These are phyloP conservation scores for Citrullus mucosospermus DNA, from an alignment of 306 rosid genomes.

Conservation along the genomic window DNA sequence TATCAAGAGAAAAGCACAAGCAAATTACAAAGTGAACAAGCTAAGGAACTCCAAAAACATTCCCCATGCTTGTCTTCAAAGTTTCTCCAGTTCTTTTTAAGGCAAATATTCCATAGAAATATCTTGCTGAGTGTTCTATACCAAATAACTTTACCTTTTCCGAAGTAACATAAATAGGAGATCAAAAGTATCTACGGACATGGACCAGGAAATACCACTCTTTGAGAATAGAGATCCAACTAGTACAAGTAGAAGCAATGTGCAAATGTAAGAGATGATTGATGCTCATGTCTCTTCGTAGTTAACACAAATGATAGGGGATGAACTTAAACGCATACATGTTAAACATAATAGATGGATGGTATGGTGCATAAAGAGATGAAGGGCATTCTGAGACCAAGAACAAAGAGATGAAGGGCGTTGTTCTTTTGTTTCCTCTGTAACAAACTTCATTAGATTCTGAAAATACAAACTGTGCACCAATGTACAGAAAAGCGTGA, in stretches of 20 bases:
- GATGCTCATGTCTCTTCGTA: background rate
- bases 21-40: background rate
- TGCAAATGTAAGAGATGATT: background rate
- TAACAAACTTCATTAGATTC: too few relatives aligned
- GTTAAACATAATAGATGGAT: slow-evolving; percentile 2
- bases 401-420: background rate
- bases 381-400: background rate
- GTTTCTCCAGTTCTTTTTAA: background rate
- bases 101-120: background rate
- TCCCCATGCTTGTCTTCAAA: background rate
- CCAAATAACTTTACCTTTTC: background rate
- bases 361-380: background rate
- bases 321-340: background rate
- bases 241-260: background rate
- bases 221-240: background rate
- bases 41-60: background rate
- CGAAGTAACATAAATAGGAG: background rate
- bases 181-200: background rate
- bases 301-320: background rate
- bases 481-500: too few relatives aligned
- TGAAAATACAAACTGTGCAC: too few relatives aligned
- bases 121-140: background rate
- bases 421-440: too few relatives aligned
- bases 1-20: background rate
- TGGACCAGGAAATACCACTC: background rate